phyloP scores from a whole-genome alignment of 2,329 filamentous ascomycete genomes.

The Aspergillus sp. region DNA sequence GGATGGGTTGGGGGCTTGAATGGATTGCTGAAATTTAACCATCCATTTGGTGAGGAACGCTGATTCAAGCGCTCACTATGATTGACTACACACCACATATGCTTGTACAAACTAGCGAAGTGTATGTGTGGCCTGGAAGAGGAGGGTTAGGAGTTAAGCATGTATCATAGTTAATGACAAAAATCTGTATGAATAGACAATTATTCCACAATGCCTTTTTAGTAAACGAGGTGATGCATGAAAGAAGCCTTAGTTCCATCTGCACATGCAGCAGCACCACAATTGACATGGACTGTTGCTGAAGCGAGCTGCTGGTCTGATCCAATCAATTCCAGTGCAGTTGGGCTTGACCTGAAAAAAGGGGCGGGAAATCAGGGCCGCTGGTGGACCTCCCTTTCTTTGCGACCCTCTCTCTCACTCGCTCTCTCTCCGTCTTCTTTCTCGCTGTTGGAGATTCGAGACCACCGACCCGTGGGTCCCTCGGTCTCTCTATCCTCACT shows the following conservation, averaged over 20 bases:
- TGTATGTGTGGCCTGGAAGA: too few relatives aligned
- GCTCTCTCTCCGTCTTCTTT: too few relatives aligned
- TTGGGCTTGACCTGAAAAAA: neutral
- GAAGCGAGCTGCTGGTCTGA: neutral
- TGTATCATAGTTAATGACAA: neutral
- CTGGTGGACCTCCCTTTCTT: slow-evolving; percentile 2
- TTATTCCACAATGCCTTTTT: too few relatives aligned
- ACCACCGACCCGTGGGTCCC: slow-evolving; percentile 6
- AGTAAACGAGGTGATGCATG: too few relatives aligned
- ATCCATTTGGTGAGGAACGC: slow-evolving; percentile 77
- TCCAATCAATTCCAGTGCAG: too few relatives aligned
- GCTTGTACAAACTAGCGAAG: too few relatives aligned
- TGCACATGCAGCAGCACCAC: too few relatives aligned
- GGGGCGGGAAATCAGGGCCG: neutral
- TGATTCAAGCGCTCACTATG: slow-evolving; percentile 2
- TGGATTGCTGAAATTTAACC: slow-evolving; percentile 92
- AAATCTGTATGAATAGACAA: neutral
- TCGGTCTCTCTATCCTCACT: neutral
- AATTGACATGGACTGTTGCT: too few relatives aligned
- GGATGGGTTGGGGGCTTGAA: slow-evolving; percentile 97
- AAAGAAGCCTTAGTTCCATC: too few relatives aligned
- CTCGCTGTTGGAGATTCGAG: neutral
- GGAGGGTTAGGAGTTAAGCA: neutral
- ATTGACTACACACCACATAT: too few relatives aligned
- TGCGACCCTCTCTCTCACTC: neutral